Percentiles rank a stretch among this genome's conserved stretches.
phyloP scores from a whole-genome alignment of 306 rosid genomes.

The Citrullus amarus region DNA sequence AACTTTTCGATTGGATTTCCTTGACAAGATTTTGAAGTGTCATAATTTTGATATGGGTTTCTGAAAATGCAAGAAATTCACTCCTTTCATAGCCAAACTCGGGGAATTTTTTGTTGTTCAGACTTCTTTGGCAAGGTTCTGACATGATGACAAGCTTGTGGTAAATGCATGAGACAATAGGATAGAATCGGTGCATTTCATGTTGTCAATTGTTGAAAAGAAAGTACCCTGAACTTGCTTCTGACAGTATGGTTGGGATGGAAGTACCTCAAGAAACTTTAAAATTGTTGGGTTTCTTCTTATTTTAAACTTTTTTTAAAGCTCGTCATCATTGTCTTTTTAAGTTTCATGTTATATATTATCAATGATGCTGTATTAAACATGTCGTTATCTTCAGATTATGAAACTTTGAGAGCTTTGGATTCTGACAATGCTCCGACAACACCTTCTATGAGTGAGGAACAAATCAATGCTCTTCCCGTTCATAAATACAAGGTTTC shows the following conservation, averaged over 20 bases:
- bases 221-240: neutral
- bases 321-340: neutral
- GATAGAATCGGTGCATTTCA: neutral
- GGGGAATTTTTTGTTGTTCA: neutral
- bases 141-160: neutral
- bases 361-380: neutral
- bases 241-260: neutral
- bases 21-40: neutral
- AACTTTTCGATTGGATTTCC: neutral
- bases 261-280: neutral
- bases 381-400: constrained; percentile 33
- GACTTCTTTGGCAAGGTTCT: neutral
- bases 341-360: neutral
- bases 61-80: neutral
- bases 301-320: neutral
- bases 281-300: neutral
- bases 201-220: neutral
- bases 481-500: constrained; percentile 72
- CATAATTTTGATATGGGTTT: neutral
- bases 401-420: constrained; percentile 74
- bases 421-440: constrained; percentile 72
- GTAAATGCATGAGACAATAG: neutral
- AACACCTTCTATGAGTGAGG: constrained; percentile 72
- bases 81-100: neutral
- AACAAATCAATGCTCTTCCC: constrained; percentile 82